Percentiles rank a stretch among this genome's conserved stretches.
phyloP scores from a whole-genome alignment of 2,329 filamentous ascomycete species.

The Xylaria sp. region DNA sequence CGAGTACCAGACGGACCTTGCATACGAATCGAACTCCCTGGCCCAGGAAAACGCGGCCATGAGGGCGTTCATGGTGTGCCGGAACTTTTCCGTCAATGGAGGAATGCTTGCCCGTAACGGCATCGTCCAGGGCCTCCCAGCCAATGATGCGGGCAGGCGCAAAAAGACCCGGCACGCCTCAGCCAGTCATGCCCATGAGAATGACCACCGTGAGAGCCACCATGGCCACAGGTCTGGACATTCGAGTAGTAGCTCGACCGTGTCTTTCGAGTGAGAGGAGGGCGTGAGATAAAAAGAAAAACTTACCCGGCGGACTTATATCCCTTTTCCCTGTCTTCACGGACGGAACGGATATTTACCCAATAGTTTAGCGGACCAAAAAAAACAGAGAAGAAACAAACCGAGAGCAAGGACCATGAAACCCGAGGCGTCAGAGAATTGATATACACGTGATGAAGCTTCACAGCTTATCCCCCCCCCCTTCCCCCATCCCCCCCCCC shows the following conservation, averaged over 20 bases:
- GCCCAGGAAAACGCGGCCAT: slow-evolving; percentile 92
- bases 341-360: slow-evolving; percentile 22
- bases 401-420: slow-evolving; percentile 16
- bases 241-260: slow-evolving; percentile 58
- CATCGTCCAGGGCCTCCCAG: slow-evolving; percentile 61
- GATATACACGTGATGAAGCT: slow-evolving; percentile 36
- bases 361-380: slow-evolving; percentile 23
- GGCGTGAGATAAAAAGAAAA: slow-evolving; percentile 1
- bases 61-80: slow-evolving; percentile 95
- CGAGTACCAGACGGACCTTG: slow-evolving; percentile 87
- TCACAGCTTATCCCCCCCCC: slow-evolving; percentile 33
- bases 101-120: slow-evolving; percentile 75
- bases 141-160: slow-evolving; percentile 47
- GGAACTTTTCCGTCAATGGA: slow-evolving; percentile 94
- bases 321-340: slow-evolving; percentile 9
- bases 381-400: slow-evolving; percentile 7
- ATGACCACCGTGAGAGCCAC: slow-evolving; percentile 41
- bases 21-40: slow-evolving; percentile 74
- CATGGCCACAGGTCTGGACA: slow-evolving; percentile 51
- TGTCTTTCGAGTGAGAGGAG: slow-evolving; percentile 49
- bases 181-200: slow-evolving; percentile 36
- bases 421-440: slow-evolving; percentile 27
- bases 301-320: slow-evolving; percentile 2
- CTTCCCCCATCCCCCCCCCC: slow-evolving; percentile 7
- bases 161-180: slow-evolving; percentile 50